Evolutionary conservation across 2,329 filamentous ascomycete species (phyloP), one percentile per base, ranked within the genome.

Genomic region (Sarocladium oryzae): DNA sequence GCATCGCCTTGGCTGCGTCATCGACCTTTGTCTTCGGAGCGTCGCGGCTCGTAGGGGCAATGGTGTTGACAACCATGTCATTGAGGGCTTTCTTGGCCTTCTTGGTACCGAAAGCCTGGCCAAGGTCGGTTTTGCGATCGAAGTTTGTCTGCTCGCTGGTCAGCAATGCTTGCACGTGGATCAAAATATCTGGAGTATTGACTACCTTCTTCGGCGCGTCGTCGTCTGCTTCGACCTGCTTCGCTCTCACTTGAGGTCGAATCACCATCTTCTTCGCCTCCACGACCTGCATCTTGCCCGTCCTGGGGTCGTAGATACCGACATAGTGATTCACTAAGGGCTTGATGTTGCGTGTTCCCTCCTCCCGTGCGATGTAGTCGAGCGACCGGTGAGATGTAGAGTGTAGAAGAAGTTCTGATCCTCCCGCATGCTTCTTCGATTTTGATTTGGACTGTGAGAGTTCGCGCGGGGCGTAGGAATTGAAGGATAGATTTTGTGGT

Each of bases 31-130:
- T 68, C 38, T 62, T 64, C 40, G 62, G 63, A 32, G 67, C 63
- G 20, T 66, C 61, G 33, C 57, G 50, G 52, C 58, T 64, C 60
- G 65, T 64, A 37, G 73, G 67, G 37, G 68, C 69, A 58, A 92
- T 89, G 16, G 86, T 85, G 61, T 91, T 90, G 59, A 87, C 77
- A 2, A 82, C 82, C 56, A 79, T 75, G 52, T 84, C 79, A 24
- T 77, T 75, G 58, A 93, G 82, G 1, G 82, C 85, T 70, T 91
- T 92, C 74, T 84, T 86, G 20, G 88, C 86, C 69, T 91, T 92
- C 72, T 88, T 90, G 23, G 88, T 92, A 65, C 89, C 89, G 61
- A 95, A 95, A 28, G 85, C 82, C 59, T 87, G 78, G 36, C 86
- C 87, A 11, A 95, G 81, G 2, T 84, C 80, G 58, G 82, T 84